Conservation (phyloP, 2,329 filamentous ascomycete species). For the Aspergillus arachidicola region DNA sequence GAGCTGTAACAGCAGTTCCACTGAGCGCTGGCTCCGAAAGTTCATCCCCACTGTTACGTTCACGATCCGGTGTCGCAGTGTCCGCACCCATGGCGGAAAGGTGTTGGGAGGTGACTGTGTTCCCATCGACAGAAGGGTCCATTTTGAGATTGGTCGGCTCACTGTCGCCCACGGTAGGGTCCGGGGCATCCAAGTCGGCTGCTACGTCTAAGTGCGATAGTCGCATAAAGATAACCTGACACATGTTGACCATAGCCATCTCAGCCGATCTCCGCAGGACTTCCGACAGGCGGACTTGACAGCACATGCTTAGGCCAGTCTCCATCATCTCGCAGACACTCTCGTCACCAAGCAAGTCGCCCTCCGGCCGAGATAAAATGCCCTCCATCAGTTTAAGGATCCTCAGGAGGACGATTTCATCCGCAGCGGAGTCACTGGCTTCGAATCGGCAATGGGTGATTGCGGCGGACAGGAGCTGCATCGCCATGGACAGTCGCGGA, state of each 20-base stretch:
- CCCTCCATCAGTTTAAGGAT: constrained; percentile 98
- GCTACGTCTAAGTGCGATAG: constrained; percentile 84
- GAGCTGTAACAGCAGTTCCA: constrained; percentile 35
- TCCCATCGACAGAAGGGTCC: constrained; percentile 72
- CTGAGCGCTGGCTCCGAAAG: constrained; percentile 35
- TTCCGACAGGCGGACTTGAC: constrained; percentile 87
- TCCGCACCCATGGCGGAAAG: constrained; percentile 44
- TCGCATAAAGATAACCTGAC: constrained; percentile 94
- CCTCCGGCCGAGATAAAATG: constrained; percentile 92
- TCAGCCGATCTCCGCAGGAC: constrained; percentile 88
- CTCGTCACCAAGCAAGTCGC: constrained; percentile 92
- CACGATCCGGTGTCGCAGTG: constrained; percentile 35
- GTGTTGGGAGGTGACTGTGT: constrained; percentile 59
- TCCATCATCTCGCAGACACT: constrained; percentile 99
- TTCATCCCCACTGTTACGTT: constrained; percentile 37
- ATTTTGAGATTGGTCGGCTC: constrained; percentile 80
- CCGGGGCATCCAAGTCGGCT: constrained; percentile 66
- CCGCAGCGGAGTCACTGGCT: constrained; percentile 89
- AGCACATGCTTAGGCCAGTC: constrained; percentile 94
- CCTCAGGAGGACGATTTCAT: constrained; percentile 91
- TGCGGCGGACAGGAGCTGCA: constrained; percentile 91
- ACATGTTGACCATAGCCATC: constrained; percentile 98
- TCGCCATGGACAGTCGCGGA: constrained; percentile 84
- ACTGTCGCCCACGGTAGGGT: constrained; percentile 60
- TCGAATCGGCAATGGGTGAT: constrained; percentile 98